Base-by-base conservation (phyloP, 2,329 filamentous ascomycete species). In the Elsinoe australis region DNA sequence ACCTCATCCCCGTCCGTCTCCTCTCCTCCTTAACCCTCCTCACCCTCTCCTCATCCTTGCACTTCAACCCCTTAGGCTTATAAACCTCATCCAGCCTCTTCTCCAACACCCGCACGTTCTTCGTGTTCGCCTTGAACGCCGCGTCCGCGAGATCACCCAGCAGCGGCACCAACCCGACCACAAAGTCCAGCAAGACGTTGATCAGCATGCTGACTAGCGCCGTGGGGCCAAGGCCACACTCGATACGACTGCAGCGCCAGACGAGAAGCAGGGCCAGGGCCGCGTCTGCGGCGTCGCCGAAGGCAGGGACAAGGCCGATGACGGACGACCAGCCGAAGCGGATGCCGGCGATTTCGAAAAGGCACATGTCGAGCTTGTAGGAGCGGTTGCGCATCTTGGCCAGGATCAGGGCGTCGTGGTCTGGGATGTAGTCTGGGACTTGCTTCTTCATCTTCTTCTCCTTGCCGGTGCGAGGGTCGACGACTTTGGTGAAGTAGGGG, bases 251-350 rank as follows among this genome's bases (percentile, higher is more conserved):
- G 66, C 86, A 89, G 18, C 80, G 81, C 52, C 73, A 75, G 54
- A 94, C 72, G 6, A 96, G 80, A 67, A 85, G 79, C 52, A 87
- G 65, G 7, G 86, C 85, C 60, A 95, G 73, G 42, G 86, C 69
- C 6, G 78, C 71, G 61, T 95, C 89, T 10, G 83, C 64, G 7
- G 74, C 74, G 63, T 95, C 89, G 39, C 89, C 89, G 53, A 85
- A 69, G 78, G 78, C 78, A 57, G 92, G 92, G 48, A 96, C 66
- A 5, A 96, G 62, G 10, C 83, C 92, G 58, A 96, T 86, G 50
- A 95, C 77, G 57, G 83, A 85, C 45, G 85, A 80, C 87, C 88
- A 95, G 48, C 92, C 92, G 61, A 96, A 89, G 50, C 82, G 79
- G 51, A 94, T 75, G 34, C 88, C 87, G 54, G 84, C 78, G 61